These are phyloP conservation scores for Pharus latifolius DNA, from an alignment of 176 grass and related monocot species.

Conservation along the genomic window DNA sequence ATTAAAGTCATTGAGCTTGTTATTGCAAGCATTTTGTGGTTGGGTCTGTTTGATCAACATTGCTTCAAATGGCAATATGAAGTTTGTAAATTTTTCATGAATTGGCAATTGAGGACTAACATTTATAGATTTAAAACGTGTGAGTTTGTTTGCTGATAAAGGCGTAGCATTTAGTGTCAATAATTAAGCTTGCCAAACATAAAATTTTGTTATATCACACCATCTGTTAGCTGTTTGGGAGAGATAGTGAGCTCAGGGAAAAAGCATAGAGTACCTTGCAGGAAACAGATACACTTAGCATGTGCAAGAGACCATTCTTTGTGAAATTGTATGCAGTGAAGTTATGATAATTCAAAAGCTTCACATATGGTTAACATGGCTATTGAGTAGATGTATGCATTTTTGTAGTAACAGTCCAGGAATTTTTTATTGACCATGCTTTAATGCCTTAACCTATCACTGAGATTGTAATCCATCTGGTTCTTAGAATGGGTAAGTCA, in stretches of 20 bases:
- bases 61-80: background rate
- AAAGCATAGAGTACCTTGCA: too few species aligned
- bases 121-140: background rate
- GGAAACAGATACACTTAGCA: too few species aligned
- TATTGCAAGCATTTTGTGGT: background rate
- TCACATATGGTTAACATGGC: too few species aligned
- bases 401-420: background rate
- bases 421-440: background rate
- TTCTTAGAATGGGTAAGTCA: background rate
- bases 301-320: background rate
- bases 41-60: background rate
- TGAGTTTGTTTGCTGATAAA: background rate
- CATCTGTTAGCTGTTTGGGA: background rate
- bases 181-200: background rate
- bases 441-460: background rate
- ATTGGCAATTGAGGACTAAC: background rate
- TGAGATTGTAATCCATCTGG: background rate
- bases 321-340: background rate
- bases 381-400: background rate
- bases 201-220: background rate
- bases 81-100: background rate
- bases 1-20: background rate
- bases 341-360: background rate
- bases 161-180: background rate
- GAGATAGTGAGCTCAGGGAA: too few species aligned